Evolutionary conservation across 805 yeast species (phyloP).

Genomic region (Pichia kluyveri): DNA sequence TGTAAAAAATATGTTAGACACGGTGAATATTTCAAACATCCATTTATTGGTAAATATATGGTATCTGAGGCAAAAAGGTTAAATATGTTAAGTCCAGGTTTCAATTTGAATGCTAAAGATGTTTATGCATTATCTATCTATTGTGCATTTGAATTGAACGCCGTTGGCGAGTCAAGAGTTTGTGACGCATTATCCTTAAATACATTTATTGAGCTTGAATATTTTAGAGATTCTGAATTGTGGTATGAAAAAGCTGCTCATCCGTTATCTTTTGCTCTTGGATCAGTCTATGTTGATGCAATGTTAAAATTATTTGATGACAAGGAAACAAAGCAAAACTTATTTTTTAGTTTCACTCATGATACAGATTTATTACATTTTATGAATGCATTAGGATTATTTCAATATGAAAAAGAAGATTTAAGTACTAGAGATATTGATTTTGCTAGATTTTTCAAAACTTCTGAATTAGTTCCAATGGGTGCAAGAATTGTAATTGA

Average conservation of each 20-base stretch:
- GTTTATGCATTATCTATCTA: conserved; percentile 43
- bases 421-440: conserved; percentile 30
- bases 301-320: conserved; percentile 24
- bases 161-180: conserved; percentile 55
- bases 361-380: conserved; percentile 59
- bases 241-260: conserved; percentile 57
- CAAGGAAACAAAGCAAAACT: conserved; percentile 20
- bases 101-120: conserved; percentile 43
- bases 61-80: conserved; percentile 46
- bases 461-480: conserved; percentile 45
- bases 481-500: conserved; percentile 47
- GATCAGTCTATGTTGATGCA: conserved; percentile 49
- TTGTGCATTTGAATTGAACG: conserved; percentile 73
- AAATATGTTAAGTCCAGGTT: conserved; percentile 44
- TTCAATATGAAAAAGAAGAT: conserved; percentile 33
- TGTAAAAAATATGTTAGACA: conserved; percentile 31
- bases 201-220: conserved; percentile 56
- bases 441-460: conserved; percentile 34
- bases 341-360: conserved; percentile 54
- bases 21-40: conserved; percentile 13
- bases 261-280: conserved; percentile 46
- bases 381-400: conserved; percentile 51
- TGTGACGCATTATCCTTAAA: conserved; percentile 61
- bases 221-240: conserved; percentile 46
- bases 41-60: conserved; percentile 10